These are phyloP conservation scores for Eucalyptus polybractea DNA, from an alignment of 345 rosid species.

Conservation along the genomic window DNA sequence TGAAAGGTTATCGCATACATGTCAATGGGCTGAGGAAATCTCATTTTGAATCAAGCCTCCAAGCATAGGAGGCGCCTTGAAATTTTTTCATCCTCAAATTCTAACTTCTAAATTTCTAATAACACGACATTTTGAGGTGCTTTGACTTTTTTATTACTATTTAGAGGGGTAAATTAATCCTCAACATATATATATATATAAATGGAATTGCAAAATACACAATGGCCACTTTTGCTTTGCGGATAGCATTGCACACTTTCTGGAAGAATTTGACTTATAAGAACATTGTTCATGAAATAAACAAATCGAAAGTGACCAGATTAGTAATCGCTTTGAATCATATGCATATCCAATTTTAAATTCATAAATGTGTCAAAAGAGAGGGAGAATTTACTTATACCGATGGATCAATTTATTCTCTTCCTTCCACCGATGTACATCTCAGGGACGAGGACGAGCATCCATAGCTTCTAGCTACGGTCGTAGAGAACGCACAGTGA, in stretches of 20 bases:
- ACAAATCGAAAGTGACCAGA: fast-evolving
- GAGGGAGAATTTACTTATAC: background rate
- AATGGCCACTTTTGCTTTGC: background rate
- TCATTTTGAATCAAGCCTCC: background rate
- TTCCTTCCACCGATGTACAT: background rate
- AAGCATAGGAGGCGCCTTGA: background rate
- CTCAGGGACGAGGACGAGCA: slow-evolving; percentile 4
- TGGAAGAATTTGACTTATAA: background rate
- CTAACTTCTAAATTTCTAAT: background rate
- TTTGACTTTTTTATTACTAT: background rate
- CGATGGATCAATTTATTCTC: background rate
- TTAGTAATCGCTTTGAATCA: background rate
- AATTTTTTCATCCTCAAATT: background rate
- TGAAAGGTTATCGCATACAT: background rate
- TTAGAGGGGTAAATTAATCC: background rate
- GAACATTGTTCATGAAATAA: background rate
- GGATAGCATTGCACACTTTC: background rate
- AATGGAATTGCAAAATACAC: background rate
- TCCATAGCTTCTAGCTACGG: background rate
- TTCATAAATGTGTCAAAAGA: background rate
- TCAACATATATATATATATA: background rate
- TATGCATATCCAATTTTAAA: no score
- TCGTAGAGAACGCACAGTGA: fast-evolving
- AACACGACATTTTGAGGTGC: background rate
- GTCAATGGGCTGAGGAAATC: background rate